Conservation (phyloP, 2,329 filamentous ascomycete genomes). For the Metarhizium anisopliae region DNA sequence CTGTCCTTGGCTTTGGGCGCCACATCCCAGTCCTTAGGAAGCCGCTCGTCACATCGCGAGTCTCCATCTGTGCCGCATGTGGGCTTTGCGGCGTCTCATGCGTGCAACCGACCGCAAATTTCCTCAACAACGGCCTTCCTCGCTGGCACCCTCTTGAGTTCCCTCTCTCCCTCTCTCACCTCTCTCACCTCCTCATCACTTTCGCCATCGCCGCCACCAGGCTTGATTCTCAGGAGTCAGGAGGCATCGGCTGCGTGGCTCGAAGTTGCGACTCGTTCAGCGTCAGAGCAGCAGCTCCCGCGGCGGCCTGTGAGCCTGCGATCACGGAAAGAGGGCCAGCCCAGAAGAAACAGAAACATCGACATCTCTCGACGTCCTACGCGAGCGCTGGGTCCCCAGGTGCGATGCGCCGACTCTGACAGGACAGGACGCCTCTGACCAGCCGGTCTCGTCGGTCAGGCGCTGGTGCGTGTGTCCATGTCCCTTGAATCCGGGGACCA, state of each 20-base stretch:
- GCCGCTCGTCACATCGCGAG: neutral
- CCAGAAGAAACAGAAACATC: too few species aligned
- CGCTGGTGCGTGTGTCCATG: neutral
- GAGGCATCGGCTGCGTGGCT: neutral
- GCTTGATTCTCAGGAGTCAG: neutral
- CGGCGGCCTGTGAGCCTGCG: too few species aligned
- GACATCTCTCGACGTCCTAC: neutral
- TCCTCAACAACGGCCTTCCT: neutral
- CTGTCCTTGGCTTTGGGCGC: neutral
- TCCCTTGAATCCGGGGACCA: neutral
- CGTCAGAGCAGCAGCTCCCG: too few species aligned
- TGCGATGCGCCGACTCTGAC: conserved; percentile 2
- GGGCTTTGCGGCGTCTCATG: conserved; percentile 6
- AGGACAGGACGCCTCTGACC: neutral
- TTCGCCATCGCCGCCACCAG: neutral
- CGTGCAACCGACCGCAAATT: conserved; percentile 3
- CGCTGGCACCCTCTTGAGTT: neutral
- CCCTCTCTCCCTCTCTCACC: neutral
- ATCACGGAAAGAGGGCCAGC: too few species aligned
- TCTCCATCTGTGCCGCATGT: conserved; percentile 6
- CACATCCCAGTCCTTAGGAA: neutral
- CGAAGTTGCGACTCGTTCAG: too few species aligned
- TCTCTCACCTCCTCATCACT: neutral
- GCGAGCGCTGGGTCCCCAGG: neutral
- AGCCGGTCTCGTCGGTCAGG: neutral